Base-by-base conservation (phyloP, 352 stramenopile genomes). In the Globisporangium recalcitrans region DNA sequence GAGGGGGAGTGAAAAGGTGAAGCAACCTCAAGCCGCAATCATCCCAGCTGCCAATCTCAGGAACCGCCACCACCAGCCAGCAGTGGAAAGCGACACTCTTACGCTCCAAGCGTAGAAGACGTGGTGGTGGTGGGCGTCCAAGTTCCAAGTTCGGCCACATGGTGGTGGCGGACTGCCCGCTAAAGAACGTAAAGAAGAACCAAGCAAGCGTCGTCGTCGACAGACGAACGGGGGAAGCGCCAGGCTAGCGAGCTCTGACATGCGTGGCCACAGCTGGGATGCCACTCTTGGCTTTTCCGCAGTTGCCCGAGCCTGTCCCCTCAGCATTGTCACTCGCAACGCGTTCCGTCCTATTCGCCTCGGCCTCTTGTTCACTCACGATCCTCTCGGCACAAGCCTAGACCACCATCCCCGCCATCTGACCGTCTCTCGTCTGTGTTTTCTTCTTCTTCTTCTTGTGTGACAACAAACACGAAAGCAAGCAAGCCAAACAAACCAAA, bases 331-430 rank as follows among this genome's bases (percentile, higher is more conserved):
- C 27, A 21, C 19, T 27, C 49, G 16, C 10, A 26, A 46, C 38
- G 38, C 5, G 38, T 21, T 4, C 0, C 6, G 10, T 52, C 19
- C 19, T 7, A 53, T 34, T 53, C 26, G 48, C 47, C 48, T 24
- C 27, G 32, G 13, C 3, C 32, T 38, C 26, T 56, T 56, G 40
- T 56, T 56, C 49, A 56, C 49, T 56, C 49, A 56, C 49, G 49
- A 56, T 56, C 49, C 49, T 40, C 14, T 34, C 16, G 49, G 49
- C 49, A 56, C 49, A 11, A 46, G 38, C 38, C 44, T 16, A 24
- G 9, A 27, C n/a, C 44, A 24, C 44, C n/a, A 24, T 26, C 44
- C n/a, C 19, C 27, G 9, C 19, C 49, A 31, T n/a, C 26, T 36
- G 48, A 32, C 24, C 48, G 48, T 9, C 49, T 51, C 44, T 51